Conservation (phyloP, 371 early-diverging fungal species). For the Mortierella sp. region DNA sequence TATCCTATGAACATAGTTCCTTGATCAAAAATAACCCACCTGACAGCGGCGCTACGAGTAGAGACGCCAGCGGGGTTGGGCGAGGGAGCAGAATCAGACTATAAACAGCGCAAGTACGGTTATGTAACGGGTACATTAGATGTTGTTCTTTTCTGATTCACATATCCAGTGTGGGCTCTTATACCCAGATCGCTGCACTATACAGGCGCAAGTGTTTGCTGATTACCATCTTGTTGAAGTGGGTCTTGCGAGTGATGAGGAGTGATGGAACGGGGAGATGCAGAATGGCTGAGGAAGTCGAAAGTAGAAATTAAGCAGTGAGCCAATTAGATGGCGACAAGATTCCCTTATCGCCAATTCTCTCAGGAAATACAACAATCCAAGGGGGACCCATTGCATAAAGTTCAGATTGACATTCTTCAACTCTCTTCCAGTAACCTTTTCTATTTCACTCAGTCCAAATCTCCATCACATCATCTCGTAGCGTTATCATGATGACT, state of each 20-base stretch:
- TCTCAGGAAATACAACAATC: neutral
- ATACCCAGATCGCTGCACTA: no score
- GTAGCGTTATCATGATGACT: conserved; percentile 17
- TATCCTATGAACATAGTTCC: no score
- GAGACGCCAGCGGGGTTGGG: conserved; percentile 51
- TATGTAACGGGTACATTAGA: neutral
- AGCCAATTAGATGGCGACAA: conserved; percentile 28
- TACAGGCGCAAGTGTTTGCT: no score
- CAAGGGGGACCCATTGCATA: no score
- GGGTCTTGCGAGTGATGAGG: neutral
- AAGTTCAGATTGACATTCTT: neutral
- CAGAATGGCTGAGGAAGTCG: neutral
- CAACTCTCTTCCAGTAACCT: neutral
- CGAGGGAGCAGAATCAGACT: conserved; percentile 56
- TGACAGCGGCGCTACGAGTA: conserved; percentile 46
- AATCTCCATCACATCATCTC: neutral
- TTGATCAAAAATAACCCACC: conserved; percentile 33
- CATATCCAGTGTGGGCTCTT: no score
- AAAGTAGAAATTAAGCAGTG: neutral
- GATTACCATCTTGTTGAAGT: neutral
- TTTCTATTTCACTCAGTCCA: neutral
- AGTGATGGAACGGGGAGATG: conserved; percentile 7
- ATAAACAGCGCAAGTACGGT: conserved; percentile 2
- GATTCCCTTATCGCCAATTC: conserved; percentile 7
- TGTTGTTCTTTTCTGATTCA: no score